These are phyloP conservation scores for Alternaria conjuncta DNA, from an alignment of 2,329 filamentous ascomycete species.

Conservation along the genomic window DNA sequence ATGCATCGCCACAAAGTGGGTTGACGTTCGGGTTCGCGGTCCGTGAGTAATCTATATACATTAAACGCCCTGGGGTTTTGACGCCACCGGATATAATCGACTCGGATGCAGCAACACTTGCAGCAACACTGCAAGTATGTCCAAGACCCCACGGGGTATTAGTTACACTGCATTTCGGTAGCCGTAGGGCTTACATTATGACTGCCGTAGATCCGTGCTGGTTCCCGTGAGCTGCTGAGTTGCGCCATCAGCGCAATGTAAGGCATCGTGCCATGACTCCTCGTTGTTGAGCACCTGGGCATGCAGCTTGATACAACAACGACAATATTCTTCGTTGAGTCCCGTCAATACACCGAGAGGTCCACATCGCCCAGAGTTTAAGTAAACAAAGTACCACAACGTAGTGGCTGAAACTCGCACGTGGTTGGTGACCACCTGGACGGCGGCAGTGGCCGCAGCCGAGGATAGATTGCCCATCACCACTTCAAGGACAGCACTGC, in stretches of 20 bases:
- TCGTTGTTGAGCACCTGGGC: background rate
- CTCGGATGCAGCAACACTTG: slow-evolving; percentile 1
- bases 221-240: background rate
- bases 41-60: slow-evolving; percentile 20
- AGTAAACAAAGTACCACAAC: slow-evolving; percentile 1
- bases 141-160: background rate
- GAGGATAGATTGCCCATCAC: slow-evolving; percentile 13
- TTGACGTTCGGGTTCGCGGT: slow-evolving; percentile 16
- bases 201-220: background rate
- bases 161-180: slow-evolving; percentile 9
- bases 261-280: background rate
- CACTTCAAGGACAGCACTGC: background rate
- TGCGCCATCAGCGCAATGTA: background rate
- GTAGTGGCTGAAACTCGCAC: slow-evolving; percentile 4
- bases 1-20: background rate
- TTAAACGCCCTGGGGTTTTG: slow-evolving; percentile 7
- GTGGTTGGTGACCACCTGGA: background rate
- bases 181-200: background rate
- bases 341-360: background rate
- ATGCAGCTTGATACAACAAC: background rate
- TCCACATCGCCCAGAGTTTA: slow-evolving; percentile 1
- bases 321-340: background rate
- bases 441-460: slow-evolving; percentile 4
- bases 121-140: background rate
- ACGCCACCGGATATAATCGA: slow-evolving; percentile 7